Conservation (phyloP, 2,329 filamentous ascomycete genomes). For the Drechslerella coelobrocha region DNA sequence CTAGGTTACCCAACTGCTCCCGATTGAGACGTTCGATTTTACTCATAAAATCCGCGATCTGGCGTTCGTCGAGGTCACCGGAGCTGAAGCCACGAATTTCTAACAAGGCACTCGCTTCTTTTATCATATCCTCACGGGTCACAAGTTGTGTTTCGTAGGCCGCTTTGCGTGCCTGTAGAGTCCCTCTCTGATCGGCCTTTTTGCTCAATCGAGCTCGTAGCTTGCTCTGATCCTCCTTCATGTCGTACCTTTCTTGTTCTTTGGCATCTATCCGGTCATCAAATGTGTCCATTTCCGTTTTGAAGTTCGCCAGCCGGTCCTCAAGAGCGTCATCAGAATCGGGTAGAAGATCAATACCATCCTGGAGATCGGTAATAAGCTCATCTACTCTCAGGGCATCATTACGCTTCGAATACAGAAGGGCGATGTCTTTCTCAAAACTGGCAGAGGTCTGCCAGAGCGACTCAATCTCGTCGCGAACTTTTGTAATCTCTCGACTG, state of each 20-base stretch:
- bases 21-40: constrained; percentile 75
- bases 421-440: constrained; percentile 33
- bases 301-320: constrained; percentile 37
- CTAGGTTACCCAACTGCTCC: constrained; percentile 80
- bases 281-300: constrained; percentile 44
- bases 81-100: constrained; percentile 81
- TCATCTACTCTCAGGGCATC: constrained; percentile 19
- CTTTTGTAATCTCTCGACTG: constrained; percentile 31
- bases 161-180: constrained; percentile 82
- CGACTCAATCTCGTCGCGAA: constrained; percentile 27
- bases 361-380: constrained; percentile 32
- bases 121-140: constrained; percentile 75
- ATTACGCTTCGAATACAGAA: constrained; percentile 13
- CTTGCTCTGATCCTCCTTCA: constrained; percentile 28
- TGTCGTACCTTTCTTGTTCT: constrained; percentile 26
- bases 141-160: constrained; percentile 82
- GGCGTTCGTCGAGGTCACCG: constrained; percentile 73
- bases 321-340: constrained; percentile 42
- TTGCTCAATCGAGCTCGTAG: constrained; percentile 20
- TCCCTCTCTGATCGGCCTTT: constrained; percentile 68
- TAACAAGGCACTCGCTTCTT: constrained; percentile 76
- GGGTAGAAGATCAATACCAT: constrained; percentile 29
- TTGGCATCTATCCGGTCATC: constrained; percentile 22
- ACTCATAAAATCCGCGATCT: constrained; percentile 78
- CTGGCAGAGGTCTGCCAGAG: constrained; percentile 25